phyloP scores from a whole-genome alignment of 2,329 filamentous ascomycete genomes.

The Cladophialophora bantiana region DNA sequence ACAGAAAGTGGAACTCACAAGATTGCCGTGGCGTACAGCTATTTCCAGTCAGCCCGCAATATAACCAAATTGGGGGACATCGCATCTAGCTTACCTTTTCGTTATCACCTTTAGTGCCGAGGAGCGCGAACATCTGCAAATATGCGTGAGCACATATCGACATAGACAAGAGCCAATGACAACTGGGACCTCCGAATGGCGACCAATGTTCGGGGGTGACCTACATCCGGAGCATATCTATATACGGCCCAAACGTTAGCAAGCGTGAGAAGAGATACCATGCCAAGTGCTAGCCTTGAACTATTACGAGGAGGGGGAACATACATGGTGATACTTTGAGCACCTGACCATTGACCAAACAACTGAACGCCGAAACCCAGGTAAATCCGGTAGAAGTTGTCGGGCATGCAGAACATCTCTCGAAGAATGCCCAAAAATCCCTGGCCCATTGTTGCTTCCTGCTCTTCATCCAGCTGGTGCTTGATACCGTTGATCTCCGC shows the following conservation, averaged over 20 bases:
- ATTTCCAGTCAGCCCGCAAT: not conserved
- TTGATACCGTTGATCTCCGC: constrained; percentile 71
- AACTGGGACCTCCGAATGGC: not conserved
- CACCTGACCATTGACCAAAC: constrained; percentile 76
- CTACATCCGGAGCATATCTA: constrained; percentile 2
- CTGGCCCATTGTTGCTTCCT: constrained; percentile 72
- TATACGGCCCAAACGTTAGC: not conserved
- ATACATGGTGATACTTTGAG: constrained; percentile 72
- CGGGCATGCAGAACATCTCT: constrained; percentile 65
- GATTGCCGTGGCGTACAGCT: constrained; percentile 66
- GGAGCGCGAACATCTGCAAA: constrained; percentile 68
- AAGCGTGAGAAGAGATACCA: not conserved
- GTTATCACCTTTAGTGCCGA: constrained; percentile 72
- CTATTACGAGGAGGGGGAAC: not conserved
- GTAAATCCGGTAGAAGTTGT: constrained; percentile 76
- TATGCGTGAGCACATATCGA: not conserved
- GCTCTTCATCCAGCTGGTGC: constrained; percentile 70
- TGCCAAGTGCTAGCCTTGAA: not conserved
- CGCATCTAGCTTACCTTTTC: constrained; percentile 56
- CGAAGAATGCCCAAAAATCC: constrained; percentile 62
- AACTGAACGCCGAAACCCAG: constrained; percentile 73
- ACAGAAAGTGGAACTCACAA: constrained; percentile 1
- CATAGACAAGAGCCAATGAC: not conserved
- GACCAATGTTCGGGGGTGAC: not conserved
- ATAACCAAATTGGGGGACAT: not conserved